These are phyloP conservation scores for Misopates orontium DNA, from an alignment of 257 asterid species.

Conservation along the genomic window DNA sequence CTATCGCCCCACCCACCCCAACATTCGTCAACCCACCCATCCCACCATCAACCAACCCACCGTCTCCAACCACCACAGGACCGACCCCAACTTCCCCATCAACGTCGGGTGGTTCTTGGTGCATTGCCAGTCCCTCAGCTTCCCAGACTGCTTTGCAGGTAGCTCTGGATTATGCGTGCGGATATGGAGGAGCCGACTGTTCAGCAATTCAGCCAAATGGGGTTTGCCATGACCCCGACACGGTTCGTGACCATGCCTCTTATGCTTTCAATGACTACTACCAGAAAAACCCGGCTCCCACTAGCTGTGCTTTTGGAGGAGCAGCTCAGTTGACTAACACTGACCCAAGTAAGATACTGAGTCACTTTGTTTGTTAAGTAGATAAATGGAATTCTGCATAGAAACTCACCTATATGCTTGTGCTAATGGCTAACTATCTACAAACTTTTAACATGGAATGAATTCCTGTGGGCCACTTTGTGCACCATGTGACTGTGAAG, in stretches of 20 bases:
- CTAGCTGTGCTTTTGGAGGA: conserved; percentile 93
- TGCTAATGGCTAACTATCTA: no score
- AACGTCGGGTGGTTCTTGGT: conserved; percentile 55
- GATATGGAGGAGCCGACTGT: conserved; percentile 94
- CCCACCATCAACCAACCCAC: conserved; percentile 14
- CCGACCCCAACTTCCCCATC: conserved; percentile 35
- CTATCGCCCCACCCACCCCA: conserved; percentile 2
- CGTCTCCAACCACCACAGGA: conserved; percentile 21
- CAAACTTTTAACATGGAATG: no score
- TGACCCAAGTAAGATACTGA: conserved; percentile 78
- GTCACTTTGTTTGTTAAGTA: background rate
- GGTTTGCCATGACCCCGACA: conserved; percentile 73
- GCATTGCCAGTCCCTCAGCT: conserved; percentile 58
- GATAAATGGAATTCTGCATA: background rate
- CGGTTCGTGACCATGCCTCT: conserved; percentile 62
- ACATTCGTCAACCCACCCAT: conserved; percentile 3
- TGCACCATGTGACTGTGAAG: no score
- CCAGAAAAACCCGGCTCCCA: conserved; percentile 83
- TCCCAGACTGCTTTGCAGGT: conserved; percentile 84
- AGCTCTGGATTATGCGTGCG: conserved; percentile 96
- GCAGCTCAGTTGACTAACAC: conserved; percentile 66
- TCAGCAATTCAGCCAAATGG: conserved; percentile 70
- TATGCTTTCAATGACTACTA: conserved; percentile 72
- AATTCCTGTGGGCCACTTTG: no score
- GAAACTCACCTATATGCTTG: no score